A percentile compares a stretch with the other conserved stretches of the same genome.
Evolutionary conservation across 78 protist genomes (phyloP).

Genomic region (Dictyostelium purpureum): DNA sequence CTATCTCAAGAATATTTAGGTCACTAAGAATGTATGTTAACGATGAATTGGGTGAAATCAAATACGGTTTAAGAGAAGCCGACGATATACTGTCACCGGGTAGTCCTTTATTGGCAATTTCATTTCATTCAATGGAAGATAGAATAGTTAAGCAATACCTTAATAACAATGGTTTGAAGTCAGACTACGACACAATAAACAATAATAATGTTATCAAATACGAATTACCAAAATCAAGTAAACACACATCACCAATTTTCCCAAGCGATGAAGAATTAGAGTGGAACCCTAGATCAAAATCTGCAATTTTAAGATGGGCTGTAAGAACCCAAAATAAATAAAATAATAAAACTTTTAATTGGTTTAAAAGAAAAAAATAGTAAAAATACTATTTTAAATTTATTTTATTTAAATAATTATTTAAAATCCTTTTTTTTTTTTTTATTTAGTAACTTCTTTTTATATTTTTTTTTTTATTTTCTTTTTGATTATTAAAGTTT

Average conservation of each 20-base stretch:
- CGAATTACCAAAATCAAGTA: background rate
- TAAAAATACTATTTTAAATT: background rate
- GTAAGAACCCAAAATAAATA: background rate
- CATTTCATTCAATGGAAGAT: slow-evolving; percentile 75
- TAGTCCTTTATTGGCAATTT: slow-evolving; percentile 21
- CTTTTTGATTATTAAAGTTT: background rate
- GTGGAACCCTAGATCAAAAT: slow-evolving; percentile 64
- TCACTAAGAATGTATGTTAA: slow-evolving; percentile 61
- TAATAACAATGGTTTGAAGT: no score
- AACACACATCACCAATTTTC: background rate
- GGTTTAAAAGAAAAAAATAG: background rate
- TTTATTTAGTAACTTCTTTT: background rate
- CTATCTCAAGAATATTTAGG: slow-evolving; percentile 53
- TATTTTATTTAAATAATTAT: background rate
- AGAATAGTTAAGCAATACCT: slow-evolving; percentile 36
- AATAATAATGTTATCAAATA: background rate
- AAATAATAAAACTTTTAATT: background rate
- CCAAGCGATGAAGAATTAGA: slow-evolving; percentile 29
- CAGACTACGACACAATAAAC: no score
- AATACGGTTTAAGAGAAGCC: slow-evolving; percentile 28
- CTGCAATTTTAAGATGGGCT: slow-evolving; percentile 47
- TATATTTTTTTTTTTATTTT: background rate
- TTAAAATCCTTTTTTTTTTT: background rate
- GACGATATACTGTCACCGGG: slow-evolving; percentile 14
- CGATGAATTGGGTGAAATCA: slow-evolving; percentile 25